Base-by-base conservation (phyloP, 371 early-diverging fungal genomes). In the Haplosporangium sp. region DNA sequence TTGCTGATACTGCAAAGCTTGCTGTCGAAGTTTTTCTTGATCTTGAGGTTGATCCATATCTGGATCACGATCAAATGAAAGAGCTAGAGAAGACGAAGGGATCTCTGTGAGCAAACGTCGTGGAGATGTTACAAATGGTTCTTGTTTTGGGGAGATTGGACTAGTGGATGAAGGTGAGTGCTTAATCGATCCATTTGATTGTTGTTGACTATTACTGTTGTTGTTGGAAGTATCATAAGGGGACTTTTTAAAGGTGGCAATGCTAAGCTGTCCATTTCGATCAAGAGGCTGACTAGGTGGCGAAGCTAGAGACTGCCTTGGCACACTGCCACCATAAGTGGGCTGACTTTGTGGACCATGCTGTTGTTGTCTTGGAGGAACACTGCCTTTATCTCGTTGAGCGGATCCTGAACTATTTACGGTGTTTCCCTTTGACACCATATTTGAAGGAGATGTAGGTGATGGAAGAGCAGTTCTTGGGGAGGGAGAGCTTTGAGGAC, bases 1-100 rank as follows among this genome's bases (percentile, higher is more conserved):
- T 66, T 48, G 81, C 57, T 69, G 85, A 65, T 63, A 84, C 69
- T 59, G 84, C 37, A 59, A 74, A 57, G 72, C 77, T 66, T 86
- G 78, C 60, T 59, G 55, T 7, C 63, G 71, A 17, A 66, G 76
- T 42, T 62, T 61, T 38, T 76, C 76, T 3, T 61, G 68, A 47
- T 76, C 72, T 2, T 67, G 64, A 15, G 61, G 53, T 11, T 55
- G 35, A 19, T 55, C 62, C 13, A 17, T 45, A 34, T 72, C 65
- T 15, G 19, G 15, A 8, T 62, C 69, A 3, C 52, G 53, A 37
- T 78, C 79, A 38, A 78, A 78, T 1, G 79, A 78, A 35, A 78
- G 63, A 35, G 19, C 63, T 19, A 76, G 53, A 13, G 71, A 71
- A 9, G 77, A 63, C 10, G 77, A 61, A 2, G 77, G 77, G 40